A percentile compares a stretch with the other conserved stretches of the same genome.
Conservation (phyloP, 2,329 filamentous ascomycete genomes). For the Pseudogymnoascus sp. region DNA sequence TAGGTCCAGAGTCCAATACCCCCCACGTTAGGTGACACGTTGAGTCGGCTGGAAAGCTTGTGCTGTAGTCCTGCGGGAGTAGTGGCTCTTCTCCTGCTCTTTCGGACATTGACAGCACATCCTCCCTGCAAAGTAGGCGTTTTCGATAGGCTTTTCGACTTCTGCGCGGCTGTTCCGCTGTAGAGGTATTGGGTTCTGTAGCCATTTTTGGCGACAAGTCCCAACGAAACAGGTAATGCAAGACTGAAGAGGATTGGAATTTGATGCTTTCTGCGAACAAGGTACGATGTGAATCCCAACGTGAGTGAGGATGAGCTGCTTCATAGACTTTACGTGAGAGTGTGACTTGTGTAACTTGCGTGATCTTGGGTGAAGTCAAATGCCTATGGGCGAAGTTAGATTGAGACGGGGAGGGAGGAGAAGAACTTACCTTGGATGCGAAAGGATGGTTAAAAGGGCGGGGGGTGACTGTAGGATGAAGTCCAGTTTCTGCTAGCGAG, state of each 20-base stretch:
- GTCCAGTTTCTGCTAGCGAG: too few relatives aligned
- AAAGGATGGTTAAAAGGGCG: neutral
- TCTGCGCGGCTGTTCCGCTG: neutral
- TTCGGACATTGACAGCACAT: neutral
- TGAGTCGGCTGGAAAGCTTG: neutral
- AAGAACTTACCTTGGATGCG: neutral
- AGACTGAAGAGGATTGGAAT: neutral
- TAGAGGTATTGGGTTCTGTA: neutral
- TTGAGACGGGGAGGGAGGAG: neutral
- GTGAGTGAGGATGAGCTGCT: neutral
- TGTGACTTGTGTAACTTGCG: neutral
- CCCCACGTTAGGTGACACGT: neutral
- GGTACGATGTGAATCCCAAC: neutral
- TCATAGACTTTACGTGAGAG: neutral
- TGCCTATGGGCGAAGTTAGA: neutral
- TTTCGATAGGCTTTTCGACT: neutral
- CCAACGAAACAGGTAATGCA: neutral
- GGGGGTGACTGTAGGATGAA: too few relatives aligned
- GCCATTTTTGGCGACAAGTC: neutral
- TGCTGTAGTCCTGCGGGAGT: neutral
- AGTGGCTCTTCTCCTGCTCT: neutral
- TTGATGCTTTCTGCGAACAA: neutral
- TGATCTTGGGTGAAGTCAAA: neutral
- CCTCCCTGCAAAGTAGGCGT: neutral
- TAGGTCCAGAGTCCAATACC: neutral